Evolutionary conservation across 2,329 filamentous ascomycete species (phyloP).

Genomic region (Stylonectria norvegica): DNA sequence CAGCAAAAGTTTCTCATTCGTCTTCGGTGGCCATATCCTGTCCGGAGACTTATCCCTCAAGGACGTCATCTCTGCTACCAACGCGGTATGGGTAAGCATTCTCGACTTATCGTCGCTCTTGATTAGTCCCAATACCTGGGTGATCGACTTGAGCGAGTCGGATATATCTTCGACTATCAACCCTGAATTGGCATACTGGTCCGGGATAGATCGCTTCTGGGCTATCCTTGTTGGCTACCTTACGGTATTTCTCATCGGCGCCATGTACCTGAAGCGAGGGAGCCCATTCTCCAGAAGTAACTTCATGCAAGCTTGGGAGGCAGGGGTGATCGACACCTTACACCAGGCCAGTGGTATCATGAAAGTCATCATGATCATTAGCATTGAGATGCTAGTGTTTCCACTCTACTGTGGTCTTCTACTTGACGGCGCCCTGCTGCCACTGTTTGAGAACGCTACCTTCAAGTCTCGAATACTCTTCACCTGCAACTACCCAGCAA

Average conservation of each 20-base stretch:
- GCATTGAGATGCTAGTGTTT: slow-evolving; percentile 98
- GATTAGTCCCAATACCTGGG: slow-evolving; percentile 53
- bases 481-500: slow-evolving; percentile 74
- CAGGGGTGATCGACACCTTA: slow-evolving; percentile 74
- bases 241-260: slow-evolving; percentile 69
- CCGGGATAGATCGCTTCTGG: slow-evolving; percentile 59
- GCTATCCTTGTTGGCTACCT: slow-evolving; percentile 80
- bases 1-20: slow-evolving; percentile 39
- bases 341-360: slow-evolving; percentile 94
- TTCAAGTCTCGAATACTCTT: slow-evolving; percentile 75
- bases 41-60: slow-evolving; percentile 12
- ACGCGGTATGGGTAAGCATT: slow-evolving; percentile 16
- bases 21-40: slow-evolving; percentile 43
- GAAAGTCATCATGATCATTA: slow-evolving; percentile 97
- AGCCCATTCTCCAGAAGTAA: slow-evolving; percentile 61
- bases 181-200: slow-evolving; percentile 64
- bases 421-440: slow-evolving; percentile 82
- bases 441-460: slow-evolving; percentile 80
- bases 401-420: slow-evolving; percentile 92
- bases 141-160: slow-evolving; percentile 51
- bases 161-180: slow-evolving; percentile 42
- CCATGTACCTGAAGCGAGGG: slow-evolving; percentile 74
- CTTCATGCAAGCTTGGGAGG: slow-evolving; percentile 64
- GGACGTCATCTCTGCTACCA: slow-evolving; percentile 8
- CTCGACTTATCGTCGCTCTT: slow-evolving; percentile 26